Conservation (phyloP, 768 basidiomycete species). For the Leucocoprinus leucothites region DNA sequence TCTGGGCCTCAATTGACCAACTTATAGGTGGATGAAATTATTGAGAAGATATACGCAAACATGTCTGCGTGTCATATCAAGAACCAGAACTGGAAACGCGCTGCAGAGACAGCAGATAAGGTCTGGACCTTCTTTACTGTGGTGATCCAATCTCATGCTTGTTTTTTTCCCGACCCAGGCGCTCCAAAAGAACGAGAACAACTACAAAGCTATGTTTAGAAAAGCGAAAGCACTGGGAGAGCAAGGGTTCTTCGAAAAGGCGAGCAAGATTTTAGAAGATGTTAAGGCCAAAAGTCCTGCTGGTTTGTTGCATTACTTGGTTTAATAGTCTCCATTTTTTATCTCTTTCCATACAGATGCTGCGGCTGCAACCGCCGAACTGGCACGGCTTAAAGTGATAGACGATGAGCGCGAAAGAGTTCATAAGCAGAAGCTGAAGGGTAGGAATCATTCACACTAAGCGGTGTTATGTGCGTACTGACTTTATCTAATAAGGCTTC, state of each 20-base stretch:
- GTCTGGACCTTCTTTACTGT: slow-evolving; percentile 22
- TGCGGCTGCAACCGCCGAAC: slow-evolving; percentile 58
- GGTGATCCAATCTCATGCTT: not conserved
- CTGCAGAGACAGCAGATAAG: slow-evolving; percentile 79
- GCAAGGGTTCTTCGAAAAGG: slow-evolving; percentile 72
- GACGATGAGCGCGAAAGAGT: slow-evolving; percentile 67
- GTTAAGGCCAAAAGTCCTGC: slow-evolving; percentile 59
- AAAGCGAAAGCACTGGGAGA: slow-evolving; percentile 81
- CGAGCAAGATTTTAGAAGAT: slow-evolving; percentile 61
- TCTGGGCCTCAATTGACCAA: slow-evolving; percentile 1
- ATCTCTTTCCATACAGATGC: slow-evolving; percentile 38
- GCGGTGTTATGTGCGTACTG: not conserved
- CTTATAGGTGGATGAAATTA: slow-evolving; percentile 62
- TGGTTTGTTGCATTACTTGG: slow-evolving; percentile 35
- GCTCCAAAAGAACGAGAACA: slow-evolving; percentile 68
- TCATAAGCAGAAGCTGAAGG: slow-evolving; percentile 73
- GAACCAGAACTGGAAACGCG: slow-evolving; percentile 75
- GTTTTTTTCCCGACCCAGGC: slow-evolving; percentile 42
- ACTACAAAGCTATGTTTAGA: slow-evolving; percentile 77
- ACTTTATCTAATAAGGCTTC: slow-evolving; percentile 38
- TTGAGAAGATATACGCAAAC: slow-evolving; percentile 83
- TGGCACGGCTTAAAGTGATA: slow-evolving; percentile 52
- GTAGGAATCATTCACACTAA: slow-evolving; percentile 29
- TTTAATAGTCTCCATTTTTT: not conserved
- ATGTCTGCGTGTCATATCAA: slow-evolving; percentile 85